Conservation (phyloP, 2,329 filamentous ascomycete species). For the Nemania sp. region DNA sequence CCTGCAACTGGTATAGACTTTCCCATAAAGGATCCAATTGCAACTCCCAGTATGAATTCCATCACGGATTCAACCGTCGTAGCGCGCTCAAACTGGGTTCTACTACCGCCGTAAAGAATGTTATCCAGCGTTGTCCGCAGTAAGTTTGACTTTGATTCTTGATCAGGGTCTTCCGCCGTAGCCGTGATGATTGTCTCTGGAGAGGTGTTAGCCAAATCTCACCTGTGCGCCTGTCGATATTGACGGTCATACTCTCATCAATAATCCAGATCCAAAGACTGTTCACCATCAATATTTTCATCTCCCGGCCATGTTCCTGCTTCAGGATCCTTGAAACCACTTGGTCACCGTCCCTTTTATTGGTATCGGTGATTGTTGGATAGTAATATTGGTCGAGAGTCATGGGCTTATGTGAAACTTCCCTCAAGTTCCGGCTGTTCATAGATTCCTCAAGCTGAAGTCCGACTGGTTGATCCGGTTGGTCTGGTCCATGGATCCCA, state of each 20-base stretch:
- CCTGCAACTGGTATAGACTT: neutral
- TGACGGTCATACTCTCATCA: neutral
- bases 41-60: neutral
- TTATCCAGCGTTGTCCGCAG: neutral
- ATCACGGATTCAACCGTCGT: neutral
- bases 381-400: too few relatives aligned
- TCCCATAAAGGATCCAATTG: neutral
- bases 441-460: neutral
- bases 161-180: neutral
- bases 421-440: conserved; percentile 4
- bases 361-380: too few relatives aligned
- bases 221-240: neutral
- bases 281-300: neutral
- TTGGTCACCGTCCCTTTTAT: too few relatives aligned
- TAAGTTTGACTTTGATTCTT: neutral
- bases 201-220: neutral
- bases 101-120: neutral
- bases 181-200: conserved; percentile 1
- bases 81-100: neutral
- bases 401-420: conserved; percentile 16
- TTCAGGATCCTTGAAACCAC: too few relatives aligned
- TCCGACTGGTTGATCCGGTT: neutral
- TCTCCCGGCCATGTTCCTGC: neutral
- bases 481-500: neutral
- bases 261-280: neutral